Evolutionary conservation across 805 yeast species (phyloP).

Genomic region (Saturnispora mendoncae): DNA sequence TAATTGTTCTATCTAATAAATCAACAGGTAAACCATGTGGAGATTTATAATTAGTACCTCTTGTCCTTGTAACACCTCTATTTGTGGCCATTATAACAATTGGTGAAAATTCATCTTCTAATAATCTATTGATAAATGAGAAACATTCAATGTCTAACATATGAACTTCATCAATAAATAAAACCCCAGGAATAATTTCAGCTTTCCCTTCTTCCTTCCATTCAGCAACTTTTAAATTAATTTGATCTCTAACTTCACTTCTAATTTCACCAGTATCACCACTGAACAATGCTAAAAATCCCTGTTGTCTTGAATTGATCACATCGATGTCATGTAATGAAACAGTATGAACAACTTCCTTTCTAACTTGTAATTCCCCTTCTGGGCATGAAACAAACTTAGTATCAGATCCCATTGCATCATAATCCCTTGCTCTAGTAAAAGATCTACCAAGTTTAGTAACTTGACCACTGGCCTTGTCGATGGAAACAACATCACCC

Average conservation of each 20-base stretch:
- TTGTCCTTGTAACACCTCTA: conserved; percentile 83
- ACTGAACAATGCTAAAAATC: conserved; percentile 34
- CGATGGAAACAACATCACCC: conserved; percentile 96
- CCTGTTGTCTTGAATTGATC: conserved; percentile 92
- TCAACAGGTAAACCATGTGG: conserved; percentile 98
- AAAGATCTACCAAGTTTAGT: conserved; percentile 97
- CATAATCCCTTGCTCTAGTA: conserved; percentile 97
- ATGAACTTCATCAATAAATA: conserved; percentile 96
- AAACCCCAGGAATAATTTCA: conserved; percentile 93
- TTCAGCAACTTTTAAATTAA: conserved; percentile 67
- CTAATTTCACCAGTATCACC: conserved; percentile 97
- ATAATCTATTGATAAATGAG: conserved; percentile 86
- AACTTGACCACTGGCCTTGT: conserved; percentile 95
- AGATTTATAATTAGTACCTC: conserved; percentile 83
- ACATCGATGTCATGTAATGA: conserved; percentile 93
- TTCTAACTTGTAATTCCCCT: conserved; percentile 97
- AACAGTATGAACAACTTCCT: conserved; percentile 95
- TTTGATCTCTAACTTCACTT: conserved; percentile 65
- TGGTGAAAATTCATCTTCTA: conserved; percentile 88
- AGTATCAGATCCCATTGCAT: conserved; percentile 90
- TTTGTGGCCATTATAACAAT: conserved; percentile 93
- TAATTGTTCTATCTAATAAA: conserved; percentile 81
- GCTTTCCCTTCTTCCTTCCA: conserved; percentile 98
- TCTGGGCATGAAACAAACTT: conserved; percentile 92
- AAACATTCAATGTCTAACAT: conserved; percentile 97